Percentiles rank a stretch among this genome's conserved stretches.
These are phyloP conservation scores for Lentinula aciculospora DNA, from an alignment of 768 basidiomycete species.

Conservation along the genomic window DNA sequence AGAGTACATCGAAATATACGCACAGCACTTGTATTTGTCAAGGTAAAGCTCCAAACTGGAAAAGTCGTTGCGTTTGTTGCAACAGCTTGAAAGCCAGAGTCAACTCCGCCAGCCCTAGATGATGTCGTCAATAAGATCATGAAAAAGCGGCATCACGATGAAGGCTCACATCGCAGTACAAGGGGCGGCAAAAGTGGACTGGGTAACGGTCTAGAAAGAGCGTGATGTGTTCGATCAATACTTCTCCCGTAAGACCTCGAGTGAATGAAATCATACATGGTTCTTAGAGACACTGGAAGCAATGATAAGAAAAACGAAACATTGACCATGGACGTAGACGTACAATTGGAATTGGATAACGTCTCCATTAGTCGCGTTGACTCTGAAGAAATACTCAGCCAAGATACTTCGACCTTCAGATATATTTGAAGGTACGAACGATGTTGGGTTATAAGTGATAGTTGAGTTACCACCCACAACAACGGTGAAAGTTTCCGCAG, in stretches of 20 bases:
- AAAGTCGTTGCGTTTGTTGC: conserved; percentile 26
- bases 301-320: background rate
- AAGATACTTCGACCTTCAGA: background rate
- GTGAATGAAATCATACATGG: conserved; percentile 22
- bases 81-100: conserved; percentile 42
- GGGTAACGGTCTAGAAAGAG: conserved; percentile 28
- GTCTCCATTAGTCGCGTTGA: conserved; percentile 29
- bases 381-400: conserved; percentile 13
- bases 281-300: conserved; percentile 28
- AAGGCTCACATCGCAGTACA: conserved; percentile 24
- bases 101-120: conserved; percentile 23
- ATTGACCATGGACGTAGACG: conserved; percentile 9
- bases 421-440: background rate
- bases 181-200: conserved; percentile 33
- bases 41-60: conserved; percentile 29
- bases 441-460: conserved; percentile 21
- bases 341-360: conserved; percentile 42
- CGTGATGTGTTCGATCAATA: background rate
- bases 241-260: background rate
- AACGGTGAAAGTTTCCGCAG: conserved; percentile 25
- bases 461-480: conserved; percentile 23
- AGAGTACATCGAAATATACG: conserved; percentile 12
- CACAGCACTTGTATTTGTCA: background rate
- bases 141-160: background rate
- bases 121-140: conserved; percentile 10